A percentile compares a stretch with the other conserved stretches of the same genome.
Conservation (phyloP, 805 yeast genomes). For the Suhomyces sp. region DNA sequence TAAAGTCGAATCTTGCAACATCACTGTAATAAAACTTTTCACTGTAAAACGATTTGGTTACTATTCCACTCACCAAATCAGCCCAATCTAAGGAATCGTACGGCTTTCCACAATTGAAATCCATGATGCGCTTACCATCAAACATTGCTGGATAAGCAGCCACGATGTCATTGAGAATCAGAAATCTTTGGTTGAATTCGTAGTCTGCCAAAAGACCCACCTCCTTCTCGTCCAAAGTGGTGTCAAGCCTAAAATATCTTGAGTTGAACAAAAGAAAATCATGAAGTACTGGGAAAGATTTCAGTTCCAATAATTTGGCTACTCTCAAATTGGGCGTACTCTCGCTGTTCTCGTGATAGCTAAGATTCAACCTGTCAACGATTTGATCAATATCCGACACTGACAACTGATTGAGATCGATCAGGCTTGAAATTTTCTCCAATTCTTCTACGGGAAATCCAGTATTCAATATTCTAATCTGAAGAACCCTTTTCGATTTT, state of each 20-base stretch:
- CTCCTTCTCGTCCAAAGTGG: slow-evolving; percentile 20
- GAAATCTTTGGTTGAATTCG: slow-evolving; percentile 48
- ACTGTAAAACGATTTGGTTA: slow-evolving; percentile 47
- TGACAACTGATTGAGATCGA: slow-evolving; percentile 2
- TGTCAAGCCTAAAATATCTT: slow-evolving; percentile 41
- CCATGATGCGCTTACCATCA: slow-evolving; percentile 14
- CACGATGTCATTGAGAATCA: slow-evolving; percentile 25
- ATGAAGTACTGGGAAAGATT: slow-evolving; percentile 30
- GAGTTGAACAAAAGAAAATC: slow-evolving; percentile 53
- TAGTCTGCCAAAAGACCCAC: slow-evolving; percentile 41
- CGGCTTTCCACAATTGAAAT: slow-evolving; percentile 15
- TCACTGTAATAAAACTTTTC: slow-evolving; percentile 40
- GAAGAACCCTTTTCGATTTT: slow-evolving; percentile 29
- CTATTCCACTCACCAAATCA: slow-evolving; percentile 42
- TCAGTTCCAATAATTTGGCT: slow-evolving; percentile 22
- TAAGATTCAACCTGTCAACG: slow-evolving; percentile 1
- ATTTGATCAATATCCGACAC: slow-evolving; percentile 9
- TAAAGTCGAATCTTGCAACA: slow-evolving; percentile 48
- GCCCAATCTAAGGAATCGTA: slow-evolving; percentile 40
- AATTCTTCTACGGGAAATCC: slow-evolving; percentile 5
- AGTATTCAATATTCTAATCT: slow-evolving; percentile 34
- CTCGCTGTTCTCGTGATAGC: neutral
- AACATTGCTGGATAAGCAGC: slow-evolving; percentile 26
- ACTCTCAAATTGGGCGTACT: slow-evolving; percentile 6
- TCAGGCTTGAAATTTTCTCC: slow-evolving; percentile 1